Evolutionary conservation across 495 filamentous ascomycete genomes (phyloP).

Genomic region (Clavariopsis aquatica): DNA sequence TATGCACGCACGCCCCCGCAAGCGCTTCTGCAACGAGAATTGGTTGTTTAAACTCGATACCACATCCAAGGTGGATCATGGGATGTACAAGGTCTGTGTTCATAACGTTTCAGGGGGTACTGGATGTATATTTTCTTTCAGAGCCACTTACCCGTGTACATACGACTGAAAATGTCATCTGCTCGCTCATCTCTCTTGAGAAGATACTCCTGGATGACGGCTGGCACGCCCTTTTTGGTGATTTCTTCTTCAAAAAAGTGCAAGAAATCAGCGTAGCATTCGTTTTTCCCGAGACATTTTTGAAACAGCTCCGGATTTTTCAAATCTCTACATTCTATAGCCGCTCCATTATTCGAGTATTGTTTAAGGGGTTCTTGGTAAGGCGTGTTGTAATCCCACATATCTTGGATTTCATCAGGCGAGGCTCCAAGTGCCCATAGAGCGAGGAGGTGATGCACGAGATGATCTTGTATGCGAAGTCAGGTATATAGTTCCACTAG

Average conservation of each 20-base stretch:
- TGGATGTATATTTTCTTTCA: background rate
- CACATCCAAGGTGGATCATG: constrained; percentile 23
- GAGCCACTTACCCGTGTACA: constrained; percentile 14
- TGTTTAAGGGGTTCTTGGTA: constrained; percentile 2
- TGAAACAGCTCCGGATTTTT: constrained; percentile 4
- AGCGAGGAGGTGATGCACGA: constrained; percentile 16
- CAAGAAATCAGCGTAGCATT: constrained; percentile 11
- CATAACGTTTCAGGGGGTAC: background rate
- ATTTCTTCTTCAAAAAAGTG: constrained; percentile 15
- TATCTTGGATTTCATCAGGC: constrained; percentile 2
- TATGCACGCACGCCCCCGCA: constrained; percentile 1
- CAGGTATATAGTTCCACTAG: no score
- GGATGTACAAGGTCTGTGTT: constrained; percentile 1
- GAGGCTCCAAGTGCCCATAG: constrained; percentile 12
- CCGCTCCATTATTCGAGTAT: background rate
- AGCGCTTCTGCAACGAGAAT: constrained; percentile 13
- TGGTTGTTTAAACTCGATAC: constrained; percentile 15
- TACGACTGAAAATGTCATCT: constrained; percentile 13
- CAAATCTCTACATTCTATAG: background rate
- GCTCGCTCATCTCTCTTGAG: constrained; percentile 15
- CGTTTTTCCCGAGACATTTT: constrained; percentile 5
- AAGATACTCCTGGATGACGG: constrained; percentile 11
- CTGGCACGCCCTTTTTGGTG: constrained; percentile 7
- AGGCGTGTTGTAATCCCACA: constrained; percentile 4
- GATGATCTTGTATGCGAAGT: no score